Base-by-base conservation (phyloP, 768 basidiomycete genomes). In the Omphalotus guepiniiformis region DNA sequence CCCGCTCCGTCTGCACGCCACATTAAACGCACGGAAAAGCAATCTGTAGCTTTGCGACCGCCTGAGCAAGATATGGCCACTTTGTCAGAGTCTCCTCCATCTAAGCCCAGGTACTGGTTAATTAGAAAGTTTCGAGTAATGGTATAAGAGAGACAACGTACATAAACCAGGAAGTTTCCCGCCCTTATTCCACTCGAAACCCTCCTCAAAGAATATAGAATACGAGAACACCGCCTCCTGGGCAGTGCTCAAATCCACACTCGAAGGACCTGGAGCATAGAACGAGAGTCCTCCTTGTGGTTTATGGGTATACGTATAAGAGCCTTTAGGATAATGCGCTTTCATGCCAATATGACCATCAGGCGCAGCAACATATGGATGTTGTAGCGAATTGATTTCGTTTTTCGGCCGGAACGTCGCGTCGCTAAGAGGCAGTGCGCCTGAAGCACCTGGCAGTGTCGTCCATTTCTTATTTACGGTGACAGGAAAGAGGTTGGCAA, bases 121-220 rank as follows among this genome's bases (percentile, higher is more conserved):
- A 42, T 42, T 15, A 41, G 18, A 26, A 42, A 55, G 40, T 50
- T 22, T 43, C 34, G 38, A 30, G 44, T 42, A 37, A 28, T 23
- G 15, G 40, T 32, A 40, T 42, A n/a, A 42, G 25, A 44, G 25
- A 22, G 11, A 35, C 22, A n/a, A 71, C 78, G 55, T 55, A 83
- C 82, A 85, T 54, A 87, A 62, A 53, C 85, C 85, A 16, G 85
- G 85, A 21, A 88, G 71, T 62, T 86, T 88, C 36, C 85, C 85
- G 48, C 85, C 85, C 55, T 72, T 73, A 53, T 78, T 70, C 65
- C 76, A 87, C n/a, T 72, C 71, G 60, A 83, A 87, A 23, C 76
- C 84, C 12, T 71, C 59, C 25, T 74, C 66, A 65, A 88, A 85
- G 66, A 67, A 81, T 26, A 84, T 75, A 1, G 80, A 78, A 66